Conservation (phyloP, 2,329 filamentous ascomycete species). For the Lachnellula subtilissima region DNA sequence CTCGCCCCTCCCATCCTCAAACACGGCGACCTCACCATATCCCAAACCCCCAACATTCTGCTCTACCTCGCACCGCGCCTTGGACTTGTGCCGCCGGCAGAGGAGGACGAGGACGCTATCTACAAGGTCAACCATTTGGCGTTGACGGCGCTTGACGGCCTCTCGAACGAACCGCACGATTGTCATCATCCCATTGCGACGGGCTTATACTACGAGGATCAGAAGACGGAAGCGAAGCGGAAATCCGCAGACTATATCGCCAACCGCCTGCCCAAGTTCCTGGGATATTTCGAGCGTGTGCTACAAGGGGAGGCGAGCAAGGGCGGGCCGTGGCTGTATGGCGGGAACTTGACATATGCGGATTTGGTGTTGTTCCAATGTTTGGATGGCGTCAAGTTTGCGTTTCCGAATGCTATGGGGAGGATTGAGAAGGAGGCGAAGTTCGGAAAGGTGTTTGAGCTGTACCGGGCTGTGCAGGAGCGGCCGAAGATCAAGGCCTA, state of each 20-base stretch:
- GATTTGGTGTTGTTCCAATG: constrained; percentile 40
- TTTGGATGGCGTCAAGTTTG: constrained; percentile 49
- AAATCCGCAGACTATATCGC: constrained; percentile 54
- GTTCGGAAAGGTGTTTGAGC: constrained; percentile 56
- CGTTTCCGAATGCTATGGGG: constrained; percentile 64
- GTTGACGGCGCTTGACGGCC: constrained; percentile 62
- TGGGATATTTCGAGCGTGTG: constrained; percentile 65
- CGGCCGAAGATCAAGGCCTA: constrained; percentile 64
- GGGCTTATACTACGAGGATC: constrained; percentile 65
- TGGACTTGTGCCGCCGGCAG: constrained; percentile 6
- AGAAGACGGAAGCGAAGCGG: constrained; percentile 61
- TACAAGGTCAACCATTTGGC: constrained; percentile 59
- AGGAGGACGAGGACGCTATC: constrained; percentile 39
- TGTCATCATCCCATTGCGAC: constrained; percentile 66
- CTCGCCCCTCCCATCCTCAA: constrained; percentile 64
- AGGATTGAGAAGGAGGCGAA: constrained; percentile 45
- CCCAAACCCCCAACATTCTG: constrained; percentile 69
- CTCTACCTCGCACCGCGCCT: constrained; percentile 53
- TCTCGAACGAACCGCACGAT: constrained; percentile 69
- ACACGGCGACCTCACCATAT: constrained; percentile 51
- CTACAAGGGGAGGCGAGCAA: constrained; percentile 52
- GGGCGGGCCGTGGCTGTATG: constrained; percentile 62
- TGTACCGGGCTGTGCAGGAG: constrained; percentile 59
- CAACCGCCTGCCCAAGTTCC: constrained; percentile 65
- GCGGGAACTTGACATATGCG: constrained; percentile 61